phyloP scores from a whole-genome alignment of 1,284 basidiomycete species.

The Microbotryomycetes sp. region DNA sequence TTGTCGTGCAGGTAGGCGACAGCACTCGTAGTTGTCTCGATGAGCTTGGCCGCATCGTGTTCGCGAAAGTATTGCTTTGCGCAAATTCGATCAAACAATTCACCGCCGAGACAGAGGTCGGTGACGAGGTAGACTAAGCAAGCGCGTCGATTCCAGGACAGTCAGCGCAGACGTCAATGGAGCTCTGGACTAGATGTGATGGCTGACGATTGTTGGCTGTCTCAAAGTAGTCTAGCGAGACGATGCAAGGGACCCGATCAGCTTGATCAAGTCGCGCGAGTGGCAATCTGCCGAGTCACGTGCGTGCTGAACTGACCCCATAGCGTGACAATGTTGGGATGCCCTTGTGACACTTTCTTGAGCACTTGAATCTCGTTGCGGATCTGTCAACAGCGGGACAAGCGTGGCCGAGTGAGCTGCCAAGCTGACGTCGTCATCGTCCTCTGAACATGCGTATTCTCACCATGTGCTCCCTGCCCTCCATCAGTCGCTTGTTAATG shows the following conservation, averaged over 20 bases:
- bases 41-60: conserved; percentile 78
- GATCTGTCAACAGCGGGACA: conserved; percentile 50
- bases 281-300: no score
- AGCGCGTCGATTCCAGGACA: neutral
- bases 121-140: conserved; percentile 59
- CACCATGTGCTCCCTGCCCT: conserved; percentile 49
- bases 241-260: neutral
- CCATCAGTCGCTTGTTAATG: conserved; percentile 91
- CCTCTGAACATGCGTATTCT: conserved; percentile 15
- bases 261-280: neutral
- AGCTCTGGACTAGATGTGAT: neutral
- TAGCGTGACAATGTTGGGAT: conserved; percentile 55
- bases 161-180: neutral
- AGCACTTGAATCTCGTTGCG: conserved; percentile 94
- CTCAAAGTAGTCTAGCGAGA: conserved; percentile 5
- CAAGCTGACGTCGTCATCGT: neutral
- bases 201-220: conserved; percentile 22
- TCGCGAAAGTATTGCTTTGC: conserved; percentile 60
- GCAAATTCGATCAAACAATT: conserved; percentile 97
- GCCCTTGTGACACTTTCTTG: conserved; percentile 86
- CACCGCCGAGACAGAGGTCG: conserved; percentile 94
- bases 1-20: conserved; percentile 87
- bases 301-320: conserved; percentile 45
- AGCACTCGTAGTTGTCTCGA: conserved; percentile 76
- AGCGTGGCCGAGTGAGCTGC: neutral